Evolutionary conservation across 2,329 filamentous ascomycete genomes (phyloP).

Genomic region (Fusarium musae): DNA sequence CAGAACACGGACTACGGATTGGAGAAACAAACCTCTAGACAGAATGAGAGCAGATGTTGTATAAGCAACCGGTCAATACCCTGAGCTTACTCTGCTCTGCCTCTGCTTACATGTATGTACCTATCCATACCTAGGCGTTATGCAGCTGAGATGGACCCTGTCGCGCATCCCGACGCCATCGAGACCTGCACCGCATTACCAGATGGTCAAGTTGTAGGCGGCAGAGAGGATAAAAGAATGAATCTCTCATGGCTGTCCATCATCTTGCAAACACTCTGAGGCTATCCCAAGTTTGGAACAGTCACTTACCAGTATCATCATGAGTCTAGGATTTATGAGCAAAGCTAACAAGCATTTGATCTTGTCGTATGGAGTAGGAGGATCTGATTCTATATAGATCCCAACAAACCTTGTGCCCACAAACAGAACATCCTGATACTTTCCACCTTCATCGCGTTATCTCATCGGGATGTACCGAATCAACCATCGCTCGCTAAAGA

Average conservation of each 20-base stretch:
- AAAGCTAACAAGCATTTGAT: background rate
- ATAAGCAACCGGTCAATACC: constrained; percentile 8
- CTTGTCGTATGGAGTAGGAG: background rate
- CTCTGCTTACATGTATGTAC: constrained; percentile 16
- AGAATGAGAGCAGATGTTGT: background rate
- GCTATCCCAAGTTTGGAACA: background rate
- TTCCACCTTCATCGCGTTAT: background rate
- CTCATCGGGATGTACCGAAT: constrained; percentile 1
- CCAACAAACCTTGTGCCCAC: background rate
- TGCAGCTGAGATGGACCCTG: constrained; percentile 5
- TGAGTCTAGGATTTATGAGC: too few relatives aligned
- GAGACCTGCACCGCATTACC: background rate
- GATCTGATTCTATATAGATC: background rate
- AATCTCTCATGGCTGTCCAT: background rate
- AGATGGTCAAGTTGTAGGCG: background rate
- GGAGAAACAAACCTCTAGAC: background rate
- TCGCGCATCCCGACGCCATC: constrained; percentile 12
- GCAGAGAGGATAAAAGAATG: background rate
- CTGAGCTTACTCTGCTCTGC: background rate
- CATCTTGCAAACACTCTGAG: background rate
- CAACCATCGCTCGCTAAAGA: background rate
- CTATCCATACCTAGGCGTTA: background rate
- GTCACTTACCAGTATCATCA: background rate
- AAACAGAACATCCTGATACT: background rate
- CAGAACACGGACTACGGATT: background rate